These are phyloP conservation scores for Neurospora africana DNA, from an alignment of 495 filamentous ascomycete species.

Conservation along the genomic window DNA sequence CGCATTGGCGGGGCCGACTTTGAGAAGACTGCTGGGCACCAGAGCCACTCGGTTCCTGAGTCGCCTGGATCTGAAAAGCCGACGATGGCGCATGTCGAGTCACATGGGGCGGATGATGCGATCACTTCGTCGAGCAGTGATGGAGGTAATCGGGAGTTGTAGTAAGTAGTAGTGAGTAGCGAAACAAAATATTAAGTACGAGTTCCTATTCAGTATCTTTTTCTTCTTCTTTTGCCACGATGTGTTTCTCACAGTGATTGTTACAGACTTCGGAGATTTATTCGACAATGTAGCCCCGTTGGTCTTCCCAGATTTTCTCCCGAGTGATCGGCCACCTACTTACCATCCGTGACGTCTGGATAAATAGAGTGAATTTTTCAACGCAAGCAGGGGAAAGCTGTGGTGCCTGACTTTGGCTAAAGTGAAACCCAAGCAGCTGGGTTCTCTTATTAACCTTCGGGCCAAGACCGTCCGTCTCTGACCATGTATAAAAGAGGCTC, in stretches of 20 bases:
- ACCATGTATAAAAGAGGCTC: not conserved
- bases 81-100: not conserved
- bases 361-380: not conserved
- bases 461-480: conserved; percentile 9
- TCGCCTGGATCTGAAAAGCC: not conserved
- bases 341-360: not conserved
- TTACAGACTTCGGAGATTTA: not conserved
- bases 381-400: not conserved
- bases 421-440: conserved; percentile 3
- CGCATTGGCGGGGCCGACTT: not conserved
- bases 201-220: not conserved
- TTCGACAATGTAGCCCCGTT: not conserved
- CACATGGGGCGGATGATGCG: not conserved
- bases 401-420: conserved; percentile 13
- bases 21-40: not conserved
- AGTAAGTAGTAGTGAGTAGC: not conserved
- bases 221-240: no score
- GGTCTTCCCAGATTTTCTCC: not conserved
- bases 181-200: not conserved
- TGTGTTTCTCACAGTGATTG: not conserved
- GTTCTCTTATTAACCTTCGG: conserved; percentile 11
- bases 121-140: not conserved
- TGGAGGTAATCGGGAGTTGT: not conserved
- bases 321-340: not conserved
- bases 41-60: not conserved